Conservation (phyloP, 2,329 filamentous ascomycete species). For the Cercospora berteroae region DNA sequence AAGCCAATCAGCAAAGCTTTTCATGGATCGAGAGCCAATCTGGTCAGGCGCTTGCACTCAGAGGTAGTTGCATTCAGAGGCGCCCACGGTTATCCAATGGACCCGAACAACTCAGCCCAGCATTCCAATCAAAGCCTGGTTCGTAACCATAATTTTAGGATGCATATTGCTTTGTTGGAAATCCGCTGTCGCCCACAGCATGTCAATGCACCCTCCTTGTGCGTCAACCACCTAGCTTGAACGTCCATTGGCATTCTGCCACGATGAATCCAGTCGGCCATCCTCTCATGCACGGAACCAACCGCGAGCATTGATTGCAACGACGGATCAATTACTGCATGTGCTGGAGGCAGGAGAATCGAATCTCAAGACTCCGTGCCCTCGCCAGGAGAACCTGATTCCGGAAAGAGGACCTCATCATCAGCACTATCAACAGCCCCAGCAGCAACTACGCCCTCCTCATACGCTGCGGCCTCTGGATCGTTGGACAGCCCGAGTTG, state of each 20-base stretch:
- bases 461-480: constrained; percentile 7
- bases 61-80: too few relatives aligned
- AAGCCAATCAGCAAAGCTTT: too few relatives aligned
- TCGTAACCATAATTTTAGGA: not conserved
- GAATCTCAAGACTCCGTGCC: not conserved
- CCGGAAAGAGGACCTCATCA: not conserved
- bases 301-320: not conserved
- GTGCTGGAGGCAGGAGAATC: not conserved
- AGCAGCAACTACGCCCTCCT: constrained; percentile 9
- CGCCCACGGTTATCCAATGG: too few relatives aligned
- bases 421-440: not conserved
- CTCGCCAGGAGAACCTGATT: not conserved
- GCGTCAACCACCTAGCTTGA: not conserved
- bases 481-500: constrained; percentile 7
- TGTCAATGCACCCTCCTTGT: not conserved
- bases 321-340: not conserved
- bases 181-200: not conserved
- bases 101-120: too few relatives aligned
- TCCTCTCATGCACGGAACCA: not conserved
- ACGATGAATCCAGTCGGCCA: not conserved
- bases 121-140: not conserved
- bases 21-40: too few relatives aligned
- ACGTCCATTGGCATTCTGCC: not conserved
- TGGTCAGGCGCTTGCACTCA: too few relatives aligned
- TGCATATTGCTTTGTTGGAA: not conserved